Base-by-base conservation (phyloP, 148 eudicot species). In the Chenopodium suecicum region DNA sequence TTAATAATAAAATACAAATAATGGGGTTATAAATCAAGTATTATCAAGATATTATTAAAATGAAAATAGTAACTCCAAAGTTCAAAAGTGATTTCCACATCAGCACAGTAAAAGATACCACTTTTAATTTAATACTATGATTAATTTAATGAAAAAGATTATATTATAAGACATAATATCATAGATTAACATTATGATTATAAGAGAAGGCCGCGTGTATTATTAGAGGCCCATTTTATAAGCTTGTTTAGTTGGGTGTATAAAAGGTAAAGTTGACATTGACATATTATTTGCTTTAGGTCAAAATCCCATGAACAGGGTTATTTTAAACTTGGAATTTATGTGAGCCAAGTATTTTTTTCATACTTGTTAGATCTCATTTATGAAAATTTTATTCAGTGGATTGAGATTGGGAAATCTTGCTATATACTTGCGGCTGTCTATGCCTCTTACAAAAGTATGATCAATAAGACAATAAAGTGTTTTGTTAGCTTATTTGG, bases 151-250 rank as follows among this genome's bases (percentile, higher is more conserved):
- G 44, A 41, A 41, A 41, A 41, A 41, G 44, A 41, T 41, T 41
- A 41, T 41, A 41, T 41, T 41, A 41, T 41, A 37, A 37, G 44
- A 5, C 8, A 60, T 56, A 19, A 76, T 16, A 34, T 29, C 27
- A 27, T 27, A 76, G n/a, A 17, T n/a, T 22, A 10, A 52, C 56
- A 41, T 52, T 52, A 10, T 56, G 9, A 44, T 65, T 37, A 62
- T 20, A 37, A 63, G 79, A 62, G 47, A 60, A 62, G 79, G 73
- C 60, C 80, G 62, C 58, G 72, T 65, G 73, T 78, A 71, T 65
- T 13, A 78, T 25, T 66, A 46, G 50, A 67, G 73, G 14, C 41
- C 62, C 79, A 9, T 29, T 25, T 67, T 78, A 44, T 41, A 25
- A 65, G 37, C 22, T 78, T 75, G 20, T 27, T 52, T 50, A 48